phyloP scores from a whole-genome alignment of 139 green algal genomes.

The Coelastrella sp. region DNA sequence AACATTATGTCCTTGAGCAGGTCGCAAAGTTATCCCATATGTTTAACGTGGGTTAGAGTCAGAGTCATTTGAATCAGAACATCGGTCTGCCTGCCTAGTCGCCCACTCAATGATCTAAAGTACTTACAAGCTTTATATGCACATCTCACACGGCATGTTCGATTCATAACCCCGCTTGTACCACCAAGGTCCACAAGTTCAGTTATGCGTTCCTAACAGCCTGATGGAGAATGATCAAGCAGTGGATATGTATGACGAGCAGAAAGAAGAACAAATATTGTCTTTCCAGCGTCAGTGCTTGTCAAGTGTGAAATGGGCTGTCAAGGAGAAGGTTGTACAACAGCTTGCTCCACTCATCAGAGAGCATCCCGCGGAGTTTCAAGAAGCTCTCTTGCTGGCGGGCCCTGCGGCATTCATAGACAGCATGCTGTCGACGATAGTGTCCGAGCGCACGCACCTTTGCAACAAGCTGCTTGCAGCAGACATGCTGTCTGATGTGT shows the following conservation, averaged over 20 bases:
- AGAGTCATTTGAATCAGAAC: too few relatives aligned
- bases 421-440: background rate
- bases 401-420: constrained; percentile 3
- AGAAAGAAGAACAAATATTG: background rate
- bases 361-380: background rate
- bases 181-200: too few relatives aligned
- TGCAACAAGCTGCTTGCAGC: constrained; percentile 15
- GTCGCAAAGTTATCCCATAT: too few relatives aligned
- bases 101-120: too few relatives aligned
- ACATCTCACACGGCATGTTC: too few relatives aligned
- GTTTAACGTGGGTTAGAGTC: too few relatives aligned
- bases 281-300: background rate
- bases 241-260: background rate
- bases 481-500: constrained; percentile 11
- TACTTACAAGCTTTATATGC: too few relatives aligned
- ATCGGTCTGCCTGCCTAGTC: too few relatives aligned
- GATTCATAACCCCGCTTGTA: too few relatives aligned
- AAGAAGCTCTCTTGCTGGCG: constrained; percentile 29
- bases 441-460: background rate
- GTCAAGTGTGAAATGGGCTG: background rate
- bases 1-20: too few relatives aligned
- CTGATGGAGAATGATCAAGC: too few relatives aligned
- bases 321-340: constrained; percentile 14
- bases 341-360: background rate
- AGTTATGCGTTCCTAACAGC: too few relatives aligned